Conservation (phyloP, 352 stramenopile species). For the Thraustotheca clavata region DNA sequence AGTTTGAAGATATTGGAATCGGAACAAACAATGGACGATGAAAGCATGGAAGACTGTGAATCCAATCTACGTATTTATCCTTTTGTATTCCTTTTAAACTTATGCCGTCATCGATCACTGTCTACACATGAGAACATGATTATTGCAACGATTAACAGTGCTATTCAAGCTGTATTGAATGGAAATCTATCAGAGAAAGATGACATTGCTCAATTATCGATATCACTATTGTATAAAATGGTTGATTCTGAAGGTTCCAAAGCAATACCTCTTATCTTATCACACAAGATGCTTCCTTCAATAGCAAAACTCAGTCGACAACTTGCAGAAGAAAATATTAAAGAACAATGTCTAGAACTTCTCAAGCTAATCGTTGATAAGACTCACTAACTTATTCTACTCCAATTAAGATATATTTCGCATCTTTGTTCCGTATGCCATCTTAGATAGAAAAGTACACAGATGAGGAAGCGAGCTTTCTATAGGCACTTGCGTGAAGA, state of each 20-base stretch:
- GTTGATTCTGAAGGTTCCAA: neutral
- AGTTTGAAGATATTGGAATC: neutral
- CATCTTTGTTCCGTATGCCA: constrained; percentile 11
- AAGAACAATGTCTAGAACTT: neutral
- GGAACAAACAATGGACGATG: neutral
- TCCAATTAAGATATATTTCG: constrained; percentile 10
- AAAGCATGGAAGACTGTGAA: constrained; percentile 2
- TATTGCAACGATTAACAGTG: neutral
- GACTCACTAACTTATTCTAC: neutral
- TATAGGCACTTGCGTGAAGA: constrained; percentile 21
- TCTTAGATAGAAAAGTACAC: neutral
- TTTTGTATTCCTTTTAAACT: constrained; percentile 12
- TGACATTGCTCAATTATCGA: neutral
- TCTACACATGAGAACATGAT: neutral
- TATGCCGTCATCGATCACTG: neutral
- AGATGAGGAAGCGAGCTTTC: constrained; percentile 20
- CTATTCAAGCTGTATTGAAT: neutral
- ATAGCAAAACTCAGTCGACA: neutral
- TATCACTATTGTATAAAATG: neutral
- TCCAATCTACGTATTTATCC: constrained; percentile 18
- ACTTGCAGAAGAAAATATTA: neutral
- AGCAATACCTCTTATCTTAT: neutral
- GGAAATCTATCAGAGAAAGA: neutral
- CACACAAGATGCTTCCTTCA: constrained; percentile 1
- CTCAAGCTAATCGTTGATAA: neutral